Base-by-base conservation (phyloP, 352 stramenopile genomes). In the Globisporangium emineosum region DNA sequence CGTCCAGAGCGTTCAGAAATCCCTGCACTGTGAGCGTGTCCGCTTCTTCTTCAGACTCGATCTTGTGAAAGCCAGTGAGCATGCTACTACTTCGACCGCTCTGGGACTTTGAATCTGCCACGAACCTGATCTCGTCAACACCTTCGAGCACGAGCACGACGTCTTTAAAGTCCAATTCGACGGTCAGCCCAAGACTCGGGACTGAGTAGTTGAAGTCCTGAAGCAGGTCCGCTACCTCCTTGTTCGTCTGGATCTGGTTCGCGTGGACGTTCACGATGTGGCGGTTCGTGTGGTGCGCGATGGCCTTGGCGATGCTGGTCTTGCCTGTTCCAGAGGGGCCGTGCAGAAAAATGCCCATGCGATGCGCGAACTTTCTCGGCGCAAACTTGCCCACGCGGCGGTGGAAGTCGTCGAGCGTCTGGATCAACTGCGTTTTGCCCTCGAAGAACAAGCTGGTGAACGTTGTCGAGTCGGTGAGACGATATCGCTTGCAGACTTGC, bases 371-470 rank as follows among this genome's bases (percentile, higher is more conserved):
- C 21, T 78, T 81, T 35, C 61, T 64, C 65, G 90, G 86, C 5
- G 65, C 69, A 45, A 88, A 94, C 65, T 89, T 89, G 13, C 82
- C 85, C 42, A 12, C 55, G 66, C 65, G 81, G 61, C n/a, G 56
- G 45, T 51, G 21, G 60, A 91, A 90, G 33, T 83, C 64, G 37
- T 89, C 60, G 1, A 91, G 64, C 2, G 81, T 57, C 21, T 70
- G 52, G 10, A 90, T 51, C 13, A 92, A 52, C 15, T 60, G 59
- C 3, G 63, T 32, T 57, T 93, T 93, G 49, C 83, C 73, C 7
- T 68, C 51, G 58, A 93, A 93, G 74, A 93, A 93, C 6, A 93
- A 64, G n/a, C 52, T 81, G 25, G 74, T 61, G 64, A 93, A 90
- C 30, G 77, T 89, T 65, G 90, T 91, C 42, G 79, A 61, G 33